Percentiles rank a stretch among this genome's conserved stretches.
Conservation (phyloP, 352 stramenopile genomes). For the Plasmopara viticola region DNA sequence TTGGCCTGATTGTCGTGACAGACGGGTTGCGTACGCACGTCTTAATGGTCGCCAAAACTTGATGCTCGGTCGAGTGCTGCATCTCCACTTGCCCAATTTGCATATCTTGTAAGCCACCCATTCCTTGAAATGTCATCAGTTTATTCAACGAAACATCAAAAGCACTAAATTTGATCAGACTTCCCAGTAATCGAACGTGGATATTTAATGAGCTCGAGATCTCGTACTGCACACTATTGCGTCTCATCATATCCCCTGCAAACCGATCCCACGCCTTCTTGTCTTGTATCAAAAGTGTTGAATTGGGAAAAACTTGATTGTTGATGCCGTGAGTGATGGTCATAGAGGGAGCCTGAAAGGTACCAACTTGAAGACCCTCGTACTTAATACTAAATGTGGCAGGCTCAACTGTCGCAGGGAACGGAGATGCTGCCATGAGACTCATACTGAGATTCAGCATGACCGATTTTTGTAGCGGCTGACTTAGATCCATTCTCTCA, state of each 20-base stretch:
- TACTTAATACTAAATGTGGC: conserved; percentile 52
- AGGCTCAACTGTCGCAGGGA: conserved; percentile 38
- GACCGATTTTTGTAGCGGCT: conserved; percentile 26
- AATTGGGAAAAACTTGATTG: conserved; percentile 35
- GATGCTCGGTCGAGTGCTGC: conserved; percentile 46
- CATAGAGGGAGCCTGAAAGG: conserved; percentile 47
- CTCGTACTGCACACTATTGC: conserved; percentile 33
- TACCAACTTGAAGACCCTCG: conserved; percentile 28
- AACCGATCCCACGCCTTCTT: conserved; percentile 57
- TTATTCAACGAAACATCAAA: conserved; percentile 46
- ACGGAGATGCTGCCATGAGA: conserved; percentile 45
- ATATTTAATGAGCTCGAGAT: conserved; percentile 46
- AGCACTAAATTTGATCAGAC: conserved; percentile 44
- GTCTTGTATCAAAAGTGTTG: conserved; percentile 51
- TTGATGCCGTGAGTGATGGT: conserved; percentile 44
- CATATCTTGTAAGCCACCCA: conserved; percentile 60
- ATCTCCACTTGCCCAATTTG: conserved; percentile 56
- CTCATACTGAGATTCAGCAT: conserved; percentile 44
- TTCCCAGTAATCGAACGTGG: conserved; percentile 42
- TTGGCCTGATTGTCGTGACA: conserved; percentile 52
- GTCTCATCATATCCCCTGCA: conserved; percentile 59
- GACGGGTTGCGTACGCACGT: conserved; percentile 82
- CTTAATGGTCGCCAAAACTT: conserved; percentile 63
- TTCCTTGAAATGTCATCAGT: conserved; percentile 47
- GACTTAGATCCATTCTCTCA: conserved; percentile 48